Base-by-base conservation (phyloP, 176 grass and related monocot species). In the Musa schizocarpa region DNA sequence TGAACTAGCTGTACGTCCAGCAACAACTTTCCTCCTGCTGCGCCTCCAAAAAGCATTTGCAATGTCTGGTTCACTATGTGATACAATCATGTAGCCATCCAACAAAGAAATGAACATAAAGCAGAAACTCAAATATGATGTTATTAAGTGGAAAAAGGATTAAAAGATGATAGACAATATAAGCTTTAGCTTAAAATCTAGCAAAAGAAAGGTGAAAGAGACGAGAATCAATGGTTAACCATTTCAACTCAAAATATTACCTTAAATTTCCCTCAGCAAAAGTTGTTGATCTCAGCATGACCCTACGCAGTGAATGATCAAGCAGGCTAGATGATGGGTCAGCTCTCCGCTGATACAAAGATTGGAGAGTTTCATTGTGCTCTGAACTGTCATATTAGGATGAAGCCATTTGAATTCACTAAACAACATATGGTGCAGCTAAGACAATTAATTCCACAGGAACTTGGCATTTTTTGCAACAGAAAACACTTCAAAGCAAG, bases 1-100 rank as follows among this genome's bases (percentile, higher is more conserved):
- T 85, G 94, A 98, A 77, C 94, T 98, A 76, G 86, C 84, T 81
- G 88, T 98, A 73, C 90, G 83, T 80, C 90, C 90, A 69, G 85
- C 80, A 69, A 90, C 83, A 88, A 87, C 90, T 86, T 88, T 91
- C 71, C 73, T 93, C 72, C 78, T 50, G 50, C 80, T 88, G 20
- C 78, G 88, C 74, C 88, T 82, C 71, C 78, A 85, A 24, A 98
- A 98, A 72, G 81, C 84, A 84, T 98, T 98, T 52, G 86, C 84
- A 73, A 98, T 85, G 77, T 93, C 93, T 16, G 94, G 90, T 69
- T 91, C 94, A 81, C 86, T 98, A 64, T 93, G 88, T 63, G 88
- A 98, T 85, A 72, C 79, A 85, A 87, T 90, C 74, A 69, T 82
- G 82, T 67, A 82, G 63, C 34, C 85, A 71, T 72, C 53, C 29